Evolutionary conservation across 1,284 basidiomycete genomes (phyloP).

Genomic region (Sporisorium sorghi): DNA sequence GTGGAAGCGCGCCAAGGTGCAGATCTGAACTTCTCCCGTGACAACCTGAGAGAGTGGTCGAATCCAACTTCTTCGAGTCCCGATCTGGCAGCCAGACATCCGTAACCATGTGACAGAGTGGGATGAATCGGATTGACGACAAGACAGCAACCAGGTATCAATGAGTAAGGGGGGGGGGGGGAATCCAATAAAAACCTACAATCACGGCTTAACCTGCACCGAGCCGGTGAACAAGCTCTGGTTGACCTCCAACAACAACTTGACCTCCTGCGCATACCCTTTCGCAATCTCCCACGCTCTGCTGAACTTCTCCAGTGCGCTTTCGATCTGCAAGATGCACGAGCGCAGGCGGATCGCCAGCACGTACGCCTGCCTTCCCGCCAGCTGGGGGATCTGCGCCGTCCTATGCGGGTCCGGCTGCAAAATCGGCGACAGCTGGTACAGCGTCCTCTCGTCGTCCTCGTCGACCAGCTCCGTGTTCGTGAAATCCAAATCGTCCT

Average conservation of each 20-base stretch:
- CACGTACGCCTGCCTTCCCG: slow-evolving; percentile 31
- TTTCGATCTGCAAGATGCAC: slow-evolving; percentile 47
- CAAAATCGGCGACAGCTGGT: slow-evolving; percentile 40
- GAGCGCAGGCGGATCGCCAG: slow-evolving; percentile 36
- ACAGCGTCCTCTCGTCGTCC: slow-evolving; percentile 15
- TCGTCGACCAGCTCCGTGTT: slow-evolving; percentile 23
- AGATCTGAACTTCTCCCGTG: too few relatives aligned
- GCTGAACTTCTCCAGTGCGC: slow-evolving; percentile 42
- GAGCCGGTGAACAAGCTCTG: slow-evolving; percentile 34
- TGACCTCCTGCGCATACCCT: slow-evolving; percentile 47
- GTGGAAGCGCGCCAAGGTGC: too few relatives aligned
- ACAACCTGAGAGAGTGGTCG: too few relatives aligned
- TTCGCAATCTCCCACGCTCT: slow-evolving; percentile 54
- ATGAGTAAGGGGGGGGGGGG: too few relatives aligned
- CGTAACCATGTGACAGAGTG: too few relatives aligned
- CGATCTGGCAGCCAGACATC: too few relatives aligned
- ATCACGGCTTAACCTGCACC: slow-evolving; percentile 20
- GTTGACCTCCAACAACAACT: slow-evolving; percentile 45
- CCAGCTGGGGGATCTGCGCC: slow-evolving; percentile 20
- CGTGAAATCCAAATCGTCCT: slow-evolving; percentile 38
- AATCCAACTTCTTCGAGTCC: too few relatives aligned
- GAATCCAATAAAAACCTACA: too few relatives aligned
- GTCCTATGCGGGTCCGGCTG: slow-evolving; percentile 34
- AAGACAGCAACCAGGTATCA: too few relatives aligned
- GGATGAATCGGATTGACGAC: too few relatives aligned